These are phyloP conservation scores for Botrytis hyacinthi DNA, from an alignment of 2,329 filamentous ascomycete genomes.

Conservation along the genomic window DNA sequence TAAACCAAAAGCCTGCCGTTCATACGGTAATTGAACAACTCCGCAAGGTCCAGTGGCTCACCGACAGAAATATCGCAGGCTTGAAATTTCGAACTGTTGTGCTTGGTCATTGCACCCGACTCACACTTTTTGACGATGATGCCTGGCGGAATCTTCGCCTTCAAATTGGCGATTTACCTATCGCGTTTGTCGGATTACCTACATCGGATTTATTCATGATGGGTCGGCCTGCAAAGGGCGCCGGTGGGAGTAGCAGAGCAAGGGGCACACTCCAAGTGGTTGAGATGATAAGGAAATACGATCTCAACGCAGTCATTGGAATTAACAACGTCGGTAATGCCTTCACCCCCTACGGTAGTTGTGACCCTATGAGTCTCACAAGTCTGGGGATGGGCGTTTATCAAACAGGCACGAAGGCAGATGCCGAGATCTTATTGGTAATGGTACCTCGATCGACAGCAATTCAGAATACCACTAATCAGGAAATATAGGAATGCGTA, in stretches of 20 bases:
- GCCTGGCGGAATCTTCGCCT: slow-evolving; percentile 51
- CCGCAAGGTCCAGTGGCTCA: slow-evolving; percentile 49
- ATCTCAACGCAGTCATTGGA: slow-evolving; percentile 58
- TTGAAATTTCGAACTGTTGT: slow-evolving; percentile 52
- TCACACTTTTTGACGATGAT: slow-evolving; percentile 53
- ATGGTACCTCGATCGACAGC: slow-evolving; percentile 32
- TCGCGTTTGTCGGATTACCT: slow-evolving; percentile 67
- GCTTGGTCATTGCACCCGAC: slow-evolving; percentile 66
- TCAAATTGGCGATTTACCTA: slow-evolving; percentile 52
- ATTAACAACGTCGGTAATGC: slow-evolving; percentile 74
- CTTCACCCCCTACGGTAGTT: slow-evolving; percentile 68
- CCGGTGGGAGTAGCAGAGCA: slow-evolving; percentile 39
- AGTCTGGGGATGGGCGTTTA: slow-evolving; percentile 65
- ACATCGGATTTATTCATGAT: slow-evolving; percentile 75
- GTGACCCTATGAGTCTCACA: slow-evolving; percentile 63
- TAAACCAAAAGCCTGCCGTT: slow-evolving; percentile 48
- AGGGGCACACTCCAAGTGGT: slow-evolving; percentile 63
- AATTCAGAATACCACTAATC: slow-evolving; percentile 20
- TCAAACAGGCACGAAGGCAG: slow-evolving; percentile 59
- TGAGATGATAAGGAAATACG: slow-evolving; percentile 57
- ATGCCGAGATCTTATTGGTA: slow-evolving; percentile 58
- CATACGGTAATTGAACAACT: slow-evolving; percentile 54
- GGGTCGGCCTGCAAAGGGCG: slow-evolving; percentile 43
- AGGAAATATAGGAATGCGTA: slow-evolving; percentile 33
- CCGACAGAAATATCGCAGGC: slow-evolving; percentile 21